phyloP scores from a whole-genome alignment of 2,329 filamentous ascomycete genomes.

The Colletotrichum melonis region DNA sequence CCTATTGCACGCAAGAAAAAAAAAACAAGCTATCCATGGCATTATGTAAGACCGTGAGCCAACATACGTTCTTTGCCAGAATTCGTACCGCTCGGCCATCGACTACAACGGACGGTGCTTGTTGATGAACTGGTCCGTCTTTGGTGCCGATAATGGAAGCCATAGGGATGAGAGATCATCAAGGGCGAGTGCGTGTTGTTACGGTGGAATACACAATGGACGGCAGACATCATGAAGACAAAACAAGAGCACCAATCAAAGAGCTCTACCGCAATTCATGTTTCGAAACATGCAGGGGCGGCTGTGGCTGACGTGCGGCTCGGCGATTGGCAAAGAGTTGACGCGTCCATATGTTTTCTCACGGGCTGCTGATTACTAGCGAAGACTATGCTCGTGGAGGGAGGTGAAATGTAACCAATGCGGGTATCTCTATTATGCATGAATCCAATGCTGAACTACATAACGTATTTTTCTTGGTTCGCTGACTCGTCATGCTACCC shows the following conservation, averaged over 20 bases:
- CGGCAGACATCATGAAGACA: not conserved
- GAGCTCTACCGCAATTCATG: not conserved
- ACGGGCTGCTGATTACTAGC: not conserved
- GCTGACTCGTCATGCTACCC: not conserved
- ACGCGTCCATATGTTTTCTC: not conserved
- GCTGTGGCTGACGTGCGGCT: not conserved
- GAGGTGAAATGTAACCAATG: not conserved
- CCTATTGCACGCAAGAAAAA: too few relatives aligned
- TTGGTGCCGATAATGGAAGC: too few relatives aligned
- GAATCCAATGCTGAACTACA: constrained; percentile 9
- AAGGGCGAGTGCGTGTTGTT: too few relatives aligned
- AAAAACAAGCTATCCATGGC: too few relatives aligned
- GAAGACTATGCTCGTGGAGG: not conserved
- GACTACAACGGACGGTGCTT: not conserved
- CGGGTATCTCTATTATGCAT: constrained; percentile 27
- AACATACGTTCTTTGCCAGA: too few relatives aligned
- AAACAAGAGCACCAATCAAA: not conserved
- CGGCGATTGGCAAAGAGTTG: not conserved
- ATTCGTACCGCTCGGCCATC: not conserved
- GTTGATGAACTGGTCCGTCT: too few relatives aligned
- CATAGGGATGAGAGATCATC: too few relatives aligned
- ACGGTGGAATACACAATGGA: too few relatives aligned
- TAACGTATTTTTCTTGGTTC: not conserved
- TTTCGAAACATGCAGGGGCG: not conserved
- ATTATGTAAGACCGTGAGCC: too few relatives aligned